phyloP scores from a whole-genome alignment of 2,329 filamentous ascomycete genomes.

The Xylariaceae sp. region DNA sequence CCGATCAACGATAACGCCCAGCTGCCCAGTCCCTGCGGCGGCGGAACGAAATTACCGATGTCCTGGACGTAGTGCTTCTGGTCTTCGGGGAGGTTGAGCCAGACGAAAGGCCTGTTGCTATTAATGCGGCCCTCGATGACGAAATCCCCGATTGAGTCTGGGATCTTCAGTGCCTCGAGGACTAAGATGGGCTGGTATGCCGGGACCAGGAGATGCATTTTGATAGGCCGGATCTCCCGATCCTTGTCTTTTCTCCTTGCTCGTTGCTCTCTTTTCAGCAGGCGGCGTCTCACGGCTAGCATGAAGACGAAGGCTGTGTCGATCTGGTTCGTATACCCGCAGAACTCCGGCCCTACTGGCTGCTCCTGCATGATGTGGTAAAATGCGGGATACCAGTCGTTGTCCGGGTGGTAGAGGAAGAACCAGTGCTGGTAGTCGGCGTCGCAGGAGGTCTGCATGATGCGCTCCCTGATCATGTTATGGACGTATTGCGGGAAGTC shows the following conservation, averaged over 20 bases:
- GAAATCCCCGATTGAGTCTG: constrained; percentile 37
- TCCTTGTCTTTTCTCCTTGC: constrained; percentile 22
- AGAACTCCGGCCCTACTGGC: constrained; percentile 35
- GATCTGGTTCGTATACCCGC: constrained; percentile 40
- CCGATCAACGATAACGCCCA: constrained; percentile 26
- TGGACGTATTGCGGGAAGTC: constrained; percentile 38
- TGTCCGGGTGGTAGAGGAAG: constrained; percentile 41
- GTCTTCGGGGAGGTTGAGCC: constrained; percentile 37
- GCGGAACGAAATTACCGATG: constrained; percentile 35
- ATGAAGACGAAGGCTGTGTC: constrained; percentile 41
- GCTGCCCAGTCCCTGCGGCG: constrained; percentile 27
- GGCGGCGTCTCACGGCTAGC: constrained; percentile 31
- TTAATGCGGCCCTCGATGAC: constrained; percentile 39
- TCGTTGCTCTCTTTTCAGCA: constrained; percentile 25
- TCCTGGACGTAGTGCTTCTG: constrained; percentile 33
- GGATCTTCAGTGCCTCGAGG: constrained; percentile 35
- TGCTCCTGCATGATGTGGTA: constrained; percentile 36
- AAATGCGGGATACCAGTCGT: constrained; percentile 41
- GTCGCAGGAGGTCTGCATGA: constrained; percentile 34
- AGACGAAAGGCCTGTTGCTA: constrained; percentile 38
- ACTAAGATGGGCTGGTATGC: constrained; percentile 39
- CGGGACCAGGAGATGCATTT: constrained; percentile 38
- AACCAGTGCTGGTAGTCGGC: constrained; percentile 34
- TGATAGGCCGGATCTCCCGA: constrained; percentile 25
- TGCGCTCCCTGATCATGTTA: constrained; percentile 36